Evolutionary conservation across 139 green algal species (phyloP), one percentile per base, ranked within the genome.

Genomic region (Chlorella sp.): DNA sequence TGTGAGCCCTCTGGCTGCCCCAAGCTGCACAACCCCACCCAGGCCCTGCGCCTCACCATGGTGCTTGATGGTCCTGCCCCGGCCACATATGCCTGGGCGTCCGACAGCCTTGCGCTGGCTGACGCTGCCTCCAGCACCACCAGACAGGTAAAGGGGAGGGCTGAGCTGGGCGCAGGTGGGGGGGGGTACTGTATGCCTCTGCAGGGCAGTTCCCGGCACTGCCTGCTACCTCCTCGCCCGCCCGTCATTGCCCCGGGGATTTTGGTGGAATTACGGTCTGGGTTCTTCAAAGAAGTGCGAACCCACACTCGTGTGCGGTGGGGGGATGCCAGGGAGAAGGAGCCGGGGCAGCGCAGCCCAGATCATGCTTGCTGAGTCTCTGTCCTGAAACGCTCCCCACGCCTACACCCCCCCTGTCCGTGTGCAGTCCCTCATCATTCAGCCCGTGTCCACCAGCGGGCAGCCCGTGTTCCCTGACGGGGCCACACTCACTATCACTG

Each of bases 1-100:
- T 85, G 80, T 30, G 28, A 24, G 22, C 57, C 39, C 0, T 36
- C 15, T 14, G 80, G 48, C 0, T 85, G 80, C 80, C 9, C 80
- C 80, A 85, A 85, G 80, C 19, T 71, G 42, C 80, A 85, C 48
- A 71, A 26, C 32, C 80, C 80, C 30, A 71, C 80, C 48, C 30
- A 85, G 80, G 30, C 53, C 42, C 80, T 85, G 80, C 7, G 40
- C 15, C 80, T 85, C 42, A 37, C 30, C 3, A 37, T 39, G 34
- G 30, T 19, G 14, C 80, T 71, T 15, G 80, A 85, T 7, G 48
- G 71, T 14, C 9, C 80, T n/a, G 30, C 28, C 80, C 80, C 71
- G 30, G 42, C 53, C 18, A n/a, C 28, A 42, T 85, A 42, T 68
- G 80, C 40, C 30, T 85, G 80, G 80, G 22, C 80, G 7, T 71